A percentile compares a stretch with the other conserved stretches of the same genome.
Conservation (phyloP, 2,329 filamentous ascomycete genomes). For the Paraphoma sp. region DNA sequence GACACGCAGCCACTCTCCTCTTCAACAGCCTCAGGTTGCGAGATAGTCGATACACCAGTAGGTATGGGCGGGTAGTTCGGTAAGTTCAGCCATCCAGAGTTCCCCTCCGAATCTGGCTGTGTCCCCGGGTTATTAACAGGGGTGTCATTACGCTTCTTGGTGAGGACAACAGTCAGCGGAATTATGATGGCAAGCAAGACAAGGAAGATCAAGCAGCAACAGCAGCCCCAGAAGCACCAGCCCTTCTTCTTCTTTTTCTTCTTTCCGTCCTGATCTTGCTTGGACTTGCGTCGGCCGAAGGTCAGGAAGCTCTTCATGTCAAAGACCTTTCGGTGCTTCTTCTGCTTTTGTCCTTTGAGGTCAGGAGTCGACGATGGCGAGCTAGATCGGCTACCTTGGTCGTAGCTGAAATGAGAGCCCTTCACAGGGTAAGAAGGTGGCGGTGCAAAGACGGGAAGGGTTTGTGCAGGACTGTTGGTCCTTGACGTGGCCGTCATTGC, state of each 20-base stretch:
- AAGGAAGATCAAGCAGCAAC: constrained; percentile 43
- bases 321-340: constrained; percentile 40
- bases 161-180: constrained; percentile 45
- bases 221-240: constrained; percentile 43
- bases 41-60: constrained; percentile 80
- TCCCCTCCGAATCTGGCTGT: constrained; percentile 19
- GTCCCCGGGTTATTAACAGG: constrained; percentile 12
- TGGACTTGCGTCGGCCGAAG: constrained; percentile 24
- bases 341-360: constrained; percentile 31
- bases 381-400: constrained; percentile 32
- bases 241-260: constrained; percentile 41
- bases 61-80: constrained; percentile 87
- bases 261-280: constrained; percentile 22
- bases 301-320: constrained; percentile 32
- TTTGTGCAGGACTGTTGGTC: constrained; percentile 20
- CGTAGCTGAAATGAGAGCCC: constrained; percentile 33
- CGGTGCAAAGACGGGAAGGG: constrained; percentile 38
- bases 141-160: constrained; percentile 49
- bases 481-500: constrained; percentile 15
- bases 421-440: constrained; percentile 37
- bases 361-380: constrained; percentile 29
- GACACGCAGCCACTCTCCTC: constrained; percentile 73
- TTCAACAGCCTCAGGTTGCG: constrained; percentile 71
- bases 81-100: constrained; percentile 76
- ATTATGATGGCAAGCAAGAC: constrained; percentile 50